Base-by-base conservation (phyloP, 192 early-diverging fungal species). In the Entophlyctis luteolus region DNA sequence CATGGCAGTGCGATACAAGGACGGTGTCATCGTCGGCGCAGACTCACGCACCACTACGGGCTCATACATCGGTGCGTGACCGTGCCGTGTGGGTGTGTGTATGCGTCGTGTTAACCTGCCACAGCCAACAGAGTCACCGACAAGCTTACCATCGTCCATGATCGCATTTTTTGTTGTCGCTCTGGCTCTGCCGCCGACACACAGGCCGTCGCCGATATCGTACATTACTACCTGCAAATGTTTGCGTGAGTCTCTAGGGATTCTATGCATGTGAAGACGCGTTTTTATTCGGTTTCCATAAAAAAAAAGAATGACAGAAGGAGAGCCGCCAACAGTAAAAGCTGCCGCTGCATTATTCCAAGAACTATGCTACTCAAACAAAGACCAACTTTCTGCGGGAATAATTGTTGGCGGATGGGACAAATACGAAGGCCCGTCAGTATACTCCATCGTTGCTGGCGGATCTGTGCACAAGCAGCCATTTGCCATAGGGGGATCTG, bases 381-480 rank as follows among this genome's bases (percentile, higher is more conserved):
- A 94, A 80, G 87, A 91, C 75, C 65, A 50, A 54, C 76, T 99
- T 49, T 81, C 73, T 34, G 97, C 97, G 18, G 93, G 92, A 38
- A 95, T 99, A 66, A 99, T 99, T 77, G 90, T 97, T 29, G 97
- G 87, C 25, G 97, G 97, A 35, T 97, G 93, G 93, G 97, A 99
- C 76, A 86, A 94, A 72, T 79, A 89, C 55, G 81, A 90, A 55
- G 95, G 95, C 14, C 89, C 88, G 3, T 84, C 85, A 38, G 93
- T 99, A 10, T 99, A 90, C 73, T 86, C 86, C 55, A 85, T 98
- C 33, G 93, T 93, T 27, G 76, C 98, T 10, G 97, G 95, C 48
- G 97, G 97, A 32, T 92, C 92, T 16, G 54, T 99, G 27, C 93
- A 96, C 74, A 87, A 86, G 71, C 85, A 90, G 59, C 88, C 91